A percentile compares a stretch with the other conserved stretches of the same genome.
Conservation (phyloP, 2,329 filamentous ascomycete species). For the Pseudopithomyces maydicus region DNA sequence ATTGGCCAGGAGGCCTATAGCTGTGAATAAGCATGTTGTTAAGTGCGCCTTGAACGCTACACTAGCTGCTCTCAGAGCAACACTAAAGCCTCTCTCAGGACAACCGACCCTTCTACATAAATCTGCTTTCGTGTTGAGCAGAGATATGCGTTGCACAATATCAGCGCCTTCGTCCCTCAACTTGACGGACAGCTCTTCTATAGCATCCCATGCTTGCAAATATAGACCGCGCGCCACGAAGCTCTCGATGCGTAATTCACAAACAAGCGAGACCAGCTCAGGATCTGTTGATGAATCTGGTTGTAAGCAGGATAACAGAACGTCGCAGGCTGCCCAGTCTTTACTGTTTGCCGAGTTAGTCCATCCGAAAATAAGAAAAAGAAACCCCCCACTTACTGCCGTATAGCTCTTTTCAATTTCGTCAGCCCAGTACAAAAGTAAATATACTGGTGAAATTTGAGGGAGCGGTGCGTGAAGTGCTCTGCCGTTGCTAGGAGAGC, state of each 20-base stretch:
- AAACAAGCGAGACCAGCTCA: conserved; percentile 64
- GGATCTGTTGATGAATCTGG: conserved; percentile 59
- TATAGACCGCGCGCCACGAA: conserved; percentile 60
- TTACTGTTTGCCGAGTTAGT: conserved; percentile 47
- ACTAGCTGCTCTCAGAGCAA: conserved; percentile 75
- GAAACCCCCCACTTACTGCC: conserved; percentile 43
- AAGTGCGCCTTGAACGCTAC: conserved; percentile 73
- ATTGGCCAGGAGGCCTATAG: conserved; percentile 68
- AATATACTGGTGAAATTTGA: conserved; percentile 79
- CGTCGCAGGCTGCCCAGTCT: conserved; percentile 61
- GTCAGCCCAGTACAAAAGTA: conserved; percentile 69
- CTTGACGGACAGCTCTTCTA: conserved; percentile 58
- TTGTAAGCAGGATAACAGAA: conserved; percentile 63
- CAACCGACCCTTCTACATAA: conserved; percentile 72
- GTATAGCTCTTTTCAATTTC: conserved; percentile 67
- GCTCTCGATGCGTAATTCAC: conserved; percentile 65
- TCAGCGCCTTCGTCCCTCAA: conserved; percentile 64
- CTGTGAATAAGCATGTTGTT: conserved; percentile 73
- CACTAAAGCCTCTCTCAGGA: conserved; percentile 75
- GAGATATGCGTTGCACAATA: conserved; percentile 69
- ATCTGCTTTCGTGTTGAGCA: conserved; percentile 74
- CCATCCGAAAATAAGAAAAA: too few species aligned
- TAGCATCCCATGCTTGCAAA: conserved; percentile 56
- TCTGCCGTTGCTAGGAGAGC: conserved; percentile 64
- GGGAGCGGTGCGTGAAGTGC: conserved; percentile 67